phyloP scores from a whole-genome alignment of 1,284 basidiomycete genomes.

The Rhodotorula sp. region DNA sequence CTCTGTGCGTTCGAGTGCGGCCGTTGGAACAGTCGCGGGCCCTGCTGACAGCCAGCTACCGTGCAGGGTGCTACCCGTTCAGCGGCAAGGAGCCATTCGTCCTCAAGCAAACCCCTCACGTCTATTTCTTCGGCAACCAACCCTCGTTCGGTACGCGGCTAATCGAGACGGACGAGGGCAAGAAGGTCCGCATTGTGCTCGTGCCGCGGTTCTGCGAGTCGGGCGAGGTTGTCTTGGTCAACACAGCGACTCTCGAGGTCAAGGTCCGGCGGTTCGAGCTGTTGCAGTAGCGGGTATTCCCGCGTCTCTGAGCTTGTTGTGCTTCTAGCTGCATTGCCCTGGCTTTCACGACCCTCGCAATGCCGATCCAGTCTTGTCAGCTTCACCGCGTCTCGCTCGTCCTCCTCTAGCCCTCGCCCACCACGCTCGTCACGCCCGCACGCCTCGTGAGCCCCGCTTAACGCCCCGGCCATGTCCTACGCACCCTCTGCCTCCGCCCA shows the following conservation, averaged over 20 bases:
- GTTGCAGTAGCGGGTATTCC: not conserved
- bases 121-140: conserved; percentile 93
- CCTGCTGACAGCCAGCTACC: not conserved
- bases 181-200: conserved; percentile 66
- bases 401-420: not conserved
- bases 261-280: conserved; percentile 46
- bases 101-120: conserved; percentile 73
- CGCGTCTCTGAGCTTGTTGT: no score
- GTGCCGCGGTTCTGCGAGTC: conserved; percentile 75
- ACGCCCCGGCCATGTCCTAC: not conserved
- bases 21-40: no score
- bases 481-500: not conserved
- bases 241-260: conserved; percentile 59
- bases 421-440: not conserved
- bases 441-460: not conserved
- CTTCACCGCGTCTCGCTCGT: not conserved
- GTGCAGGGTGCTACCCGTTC: conserved; percentile 86
- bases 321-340: not conserved
- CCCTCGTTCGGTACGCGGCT: conserved; percentile 72
- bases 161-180: conserved; percentile 49
- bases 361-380: no score
- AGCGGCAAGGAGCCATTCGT: conserved; percentile 86
- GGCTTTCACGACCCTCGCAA: not conserved
- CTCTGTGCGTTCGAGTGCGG: conserved; percentile 60
- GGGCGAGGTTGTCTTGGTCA: conserved; percentile 63